Conservation (phyloP, 2,329 filamentous ascomycete species). For the Cercospora nicotianae region DNA sequence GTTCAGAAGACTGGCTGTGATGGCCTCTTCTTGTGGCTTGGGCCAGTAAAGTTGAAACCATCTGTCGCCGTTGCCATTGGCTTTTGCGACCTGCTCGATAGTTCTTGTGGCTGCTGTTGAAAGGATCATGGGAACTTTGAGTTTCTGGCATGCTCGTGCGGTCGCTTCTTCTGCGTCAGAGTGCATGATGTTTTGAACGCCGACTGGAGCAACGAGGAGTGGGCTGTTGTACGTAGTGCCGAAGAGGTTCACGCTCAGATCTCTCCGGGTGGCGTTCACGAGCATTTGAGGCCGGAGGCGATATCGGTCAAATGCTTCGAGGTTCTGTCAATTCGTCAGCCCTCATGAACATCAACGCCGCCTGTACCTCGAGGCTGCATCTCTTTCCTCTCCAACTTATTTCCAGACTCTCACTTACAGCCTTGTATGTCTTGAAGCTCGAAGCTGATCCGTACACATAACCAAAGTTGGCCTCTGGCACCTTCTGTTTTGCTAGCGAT, state of each 20-base stretch:
- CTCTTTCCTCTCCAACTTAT: no score
- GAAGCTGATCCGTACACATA: constrained; percentile 44
- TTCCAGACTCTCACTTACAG: constrained; percentile 13
- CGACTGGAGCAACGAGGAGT: constrained; percentile 66
- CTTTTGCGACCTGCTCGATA: constrained; percentile 66
- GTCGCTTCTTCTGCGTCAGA: constrained; percentile 63
- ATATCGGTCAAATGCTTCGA: constrained; percentile 44
- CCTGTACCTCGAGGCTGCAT: no score
- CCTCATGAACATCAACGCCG: neutral
- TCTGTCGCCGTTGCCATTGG: constrained; percentile 49
- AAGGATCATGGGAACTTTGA: constrained; percentile 65
- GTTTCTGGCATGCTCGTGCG: constrained; percentile 60
- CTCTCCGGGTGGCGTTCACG: constrained; percentile 40
- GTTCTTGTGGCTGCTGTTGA: constrained; percentile 64
- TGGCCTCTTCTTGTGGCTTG: constrained; percentile 60
- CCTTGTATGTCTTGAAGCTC: constrained; percentile 39
- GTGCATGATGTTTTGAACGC: constrained; percentile 69
- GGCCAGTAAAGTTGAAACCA: constrained; percentile 63
- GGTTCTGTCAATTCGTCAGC: constrained; percentile 30
- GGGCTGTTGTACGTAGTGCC: constrained; percentile 52
- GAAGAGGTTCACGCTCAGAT: constrained; percentile 34
- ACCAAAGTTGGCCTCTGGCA: constrained; percentile 43
- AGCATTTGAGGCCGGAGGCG: constrained; percentile 45
- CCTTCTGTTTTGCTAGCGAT: constrained; percentile 36
- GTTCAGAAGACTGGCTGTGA: constrained; percentile 63